A percentile compares a stretch with the other conserved stretches of the same genome.
Conservation (phyloP, 306 rosid species). For the Cicer pinnatifidum region DNA sequence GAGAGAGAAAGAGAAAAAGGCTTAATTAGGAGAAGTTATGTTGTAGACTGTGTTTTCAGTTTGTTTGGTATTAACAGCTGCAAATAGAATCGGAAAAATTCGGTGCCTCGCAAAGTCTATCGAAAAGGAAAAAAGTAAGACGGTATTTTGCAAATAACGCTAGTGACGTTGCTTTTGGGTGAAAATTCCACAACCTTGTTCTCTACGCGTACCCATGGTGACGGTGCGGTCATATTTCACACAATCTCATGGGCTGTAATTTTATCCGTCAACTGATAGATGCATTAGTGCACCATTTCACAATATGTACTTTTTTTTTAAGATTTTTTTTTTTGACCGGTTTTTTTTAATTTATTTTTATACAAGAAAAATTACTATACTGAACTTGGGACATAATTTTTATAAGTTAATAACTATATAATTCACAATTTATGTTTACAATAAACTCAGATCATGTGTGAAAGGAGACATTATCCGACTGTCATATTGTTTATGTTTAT, state of each 20-base stretch:
- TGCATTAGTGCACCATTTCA: background rate
- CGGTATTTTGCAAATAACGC: conserved; percentile 28
- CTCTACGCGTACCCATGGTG: conserved; percentile 35
- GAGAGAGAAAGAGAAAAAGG: conserved; percentile 11
- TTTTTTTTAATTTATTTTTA: too few relatives aligned
- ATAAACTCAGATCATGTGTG: too few relatives aligned
- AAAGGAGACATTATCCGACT: too few relatives aligned
- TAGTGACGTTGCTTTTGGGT: conserved; percentile 20
- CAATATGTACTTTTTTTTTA: background rate
- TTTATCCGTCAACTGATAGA: conserved; percentile 14
- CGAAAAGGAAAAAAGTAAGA: background rate
- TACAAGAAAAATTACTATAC: too few relatives aligned
- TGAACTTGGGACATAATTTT: too few relatives aligned
- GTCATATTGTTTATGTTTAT: too few relatives aligned
- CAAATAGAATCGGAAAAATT: conserved; percentile 50
- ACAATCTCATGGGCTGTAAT: conserved; percentile 14
- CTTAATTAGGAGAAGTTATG: conserved; percentile 46
- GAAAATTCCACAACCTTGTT: conserved; percentile 28
- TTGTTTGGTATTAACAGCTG: conserved; percentile 53
- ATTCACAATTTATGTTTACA: too few relatives aligned
- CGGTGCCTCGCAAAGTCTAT: conserved; percentile 23
- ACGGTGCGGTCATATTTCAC: conserved; percentile 47
- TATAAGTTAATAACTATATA: too few relatives aligned
- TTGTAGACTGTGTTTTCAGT: conserved; percentile 45
- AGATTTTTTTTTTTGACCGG: too few relatives aligned